Base-by-base conservation (phyloP, 116 monocot species). In the Dioscorea cayenensis region DNA sequence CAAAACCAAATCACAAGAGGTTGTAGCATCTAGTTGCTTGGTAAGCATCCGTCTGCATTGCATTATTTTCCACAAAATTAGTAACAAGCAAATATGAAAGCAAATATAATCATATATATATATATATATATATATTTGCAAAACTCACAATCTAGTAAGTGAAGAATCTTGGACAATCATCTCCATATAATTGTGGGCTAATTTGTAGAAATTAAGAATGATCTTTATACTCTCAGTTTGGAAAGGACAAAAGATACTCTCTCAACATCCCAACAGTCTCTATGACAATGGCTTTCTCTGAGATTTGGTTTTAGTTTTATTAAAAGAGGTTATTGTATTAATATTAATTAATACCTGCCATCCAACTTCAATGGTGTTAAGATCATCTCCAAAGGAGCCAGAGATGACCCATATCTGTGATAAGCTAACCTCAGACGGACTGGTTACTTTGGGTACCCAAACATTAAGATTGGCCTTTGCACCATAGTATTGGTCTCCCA, bases 361-460 rank as follows among this genome's bases (percentile, higher is more conserved):
- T 21, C 92, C 95, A 21, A 92, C 90, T 84, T 96, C 92, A 69
- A 96, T 96, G 75, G 92, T 90, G 73, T 96, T 96, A 77, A 96
- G 92, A 75, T 92, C 92, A 70, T 82, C 66, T 25, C 86, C 84
- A 43, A 96, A 96, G 9, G 90, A 84, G 29, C 96, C 96, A 6
- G 90, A 83, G 74, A 92, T 96, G 14, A 96, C 82, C 96, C 96
- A 96, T 6, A 92, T 80, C 85, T 92, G 96, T 2, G 92, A 96
- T 50, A 96, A 78, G 80, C 90, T 96, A 84, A 96, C 92, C 83
- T 96, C 96, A 20, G 84, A 78, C 14, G 87, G 78, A 60, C 67
- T 78, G 35, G 74, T 68, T 10, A 96, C 92, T 21, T 36, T 80
- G 0, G 96, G 92, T 20, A 90, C 67, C 96, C 96, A 96, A 27